A percentile compares a stretch with the other conserved stretches of the same genome.
These are phyloP conservation scores for Combretum micranthum DNA, from an alignment of 345 rosid genomes.

Conservation along the genomic window DNA sequence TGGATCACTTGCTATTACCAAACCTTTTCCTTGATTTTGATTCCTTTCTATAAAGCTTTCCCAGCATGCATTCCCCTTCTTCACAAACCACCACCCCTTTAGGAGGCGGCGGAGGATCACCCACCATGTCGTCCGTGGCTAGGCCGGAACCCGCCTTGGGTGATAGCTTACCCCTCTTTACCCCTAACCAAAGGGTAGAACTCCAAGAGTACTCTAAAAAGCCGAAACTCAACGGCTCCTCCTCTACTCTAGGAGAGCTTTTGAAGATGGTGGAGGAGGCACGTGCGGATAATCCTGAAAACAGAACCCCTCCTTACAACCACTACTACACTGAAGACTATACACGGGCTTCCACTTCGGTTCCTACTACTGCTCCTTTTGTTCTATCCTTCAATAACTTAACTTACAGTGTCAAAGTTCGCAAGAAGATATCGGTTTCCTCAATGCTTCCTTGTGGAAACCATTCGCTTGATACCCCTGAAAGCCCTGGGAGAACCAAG, in stretches of 20 bases:
- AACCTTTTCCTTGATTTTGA: slow-evolving; percentile 19
- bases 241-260: slow-evolving; percentile 58
- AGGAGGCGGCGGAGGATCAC: slow-evolving; percentile 27
- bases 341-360: slow-evolving; percentile 28
- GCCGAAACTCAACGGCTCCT: slow-evolving; percentile 20
- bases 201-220: slow-evolving; percentile 26
- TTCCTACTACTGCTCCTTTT: slow-evolving; percentile 48
- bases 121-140: slow-evolving; percentile 21
- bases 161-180: slow-evolving; percentile 30
- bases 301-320: slow-evolving; percentile 17
- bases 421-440: slow-evolving; percentile 28
- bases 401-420: slow-evolving; percentile 56
- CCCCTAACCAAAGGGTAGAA: slow-evolving; percentile 27
- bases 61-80: not conserved
- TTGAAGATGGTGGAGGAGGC: slow-evolving; percentile 54
- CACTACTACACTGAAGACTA: slow-evolving; percentile 20
- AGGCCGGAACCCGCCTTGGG: slow-evolving; percentile 9
- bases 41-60: slow-evolving; percentile 15
- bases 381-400: slow-evolving; percentile 65
- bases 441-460: slow-evolving; percentile 14
- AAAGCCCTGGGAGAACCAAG: slow-evolving; percentile 24
- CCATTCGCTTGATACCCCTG: slow-evolving; percentile 2
- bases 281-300: slow-evolving; percentile 20
- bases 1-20: slow-evolving; percentile 50
- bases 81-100: slow-evolving; percentile 3